phyloP scores from a whole-genome alignment of 495 filamentous ascomycete species.

The Staphylotrichum tortipilum region DNA sequence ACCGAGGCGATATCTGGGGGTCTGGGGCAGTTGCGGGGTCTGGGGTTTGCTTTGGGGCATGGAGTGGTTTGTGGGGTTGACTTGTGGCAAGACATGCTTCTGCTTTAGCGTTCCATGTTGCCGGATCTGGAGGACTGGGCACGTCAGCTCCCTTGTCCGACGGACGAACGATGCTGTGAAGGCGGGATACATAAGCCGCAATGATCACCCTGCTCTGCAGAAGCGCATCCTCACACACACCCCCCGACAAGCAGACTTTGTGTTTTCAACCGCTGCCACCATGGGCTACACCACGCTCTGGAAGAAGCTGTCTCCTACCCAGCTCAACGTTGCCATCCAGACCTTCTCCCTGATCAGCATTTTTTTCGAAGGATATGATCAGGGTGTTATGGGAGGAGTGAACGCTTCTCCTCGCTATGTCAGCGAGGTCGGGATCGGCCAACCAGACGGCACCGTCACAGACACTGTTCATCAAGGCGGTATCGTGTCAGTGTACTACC shows the following conservation, averaged over 20 bases:
- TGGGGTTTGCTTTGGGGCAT: neutral
- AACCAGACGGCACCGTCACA: slow-evolving; percentile 13
- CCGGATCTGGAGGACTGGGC: neutral
- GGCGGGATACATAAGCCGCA: neutral
- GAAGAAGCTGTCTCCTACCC: slow-evolving; percentile 33
- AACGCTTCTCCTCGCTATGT: slow-evolving; percentile 45
- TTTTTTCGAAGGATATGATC: slow-evolving; percentile 56
- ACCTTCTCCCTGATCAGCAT: slow-evolving; percentile 42
- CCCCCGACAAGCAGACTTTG: neutral
- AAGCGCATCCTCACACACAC: neutral
- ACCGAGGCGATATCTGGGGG: neutral
- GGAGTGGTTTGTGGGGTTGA: neutral
- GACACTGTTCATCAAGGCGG: slow-evolving; percentile 25
- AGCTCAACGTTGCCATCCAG: slow-evolving; percentile 39
- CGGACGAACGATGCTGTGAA: neutral
- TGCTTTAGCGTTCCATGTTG: neutral
- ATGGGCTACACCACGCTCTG: slow-evolving; percentile 38
- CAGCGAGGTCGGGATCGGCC: slow-evolving; percentile 23
- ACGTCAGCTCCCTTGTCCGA: neutral
- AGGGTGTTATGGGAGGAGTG: slow-evolving; percentile 70
- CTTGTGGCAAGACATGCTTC: neutral
- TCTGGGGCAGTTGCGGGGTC: neutral
- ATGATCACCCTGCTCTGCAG: neutral
- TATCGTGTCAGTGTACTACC: slow-evolving; percentile 47
- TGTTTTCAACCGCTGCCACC: slow-evolving; percentile 1